Evolutionary conservation across 176 grass and related monocot species (phyloP), one percentile per base, ranked within the genome.

Genomic region (Miscanthus lutarioriparius): DNA sequence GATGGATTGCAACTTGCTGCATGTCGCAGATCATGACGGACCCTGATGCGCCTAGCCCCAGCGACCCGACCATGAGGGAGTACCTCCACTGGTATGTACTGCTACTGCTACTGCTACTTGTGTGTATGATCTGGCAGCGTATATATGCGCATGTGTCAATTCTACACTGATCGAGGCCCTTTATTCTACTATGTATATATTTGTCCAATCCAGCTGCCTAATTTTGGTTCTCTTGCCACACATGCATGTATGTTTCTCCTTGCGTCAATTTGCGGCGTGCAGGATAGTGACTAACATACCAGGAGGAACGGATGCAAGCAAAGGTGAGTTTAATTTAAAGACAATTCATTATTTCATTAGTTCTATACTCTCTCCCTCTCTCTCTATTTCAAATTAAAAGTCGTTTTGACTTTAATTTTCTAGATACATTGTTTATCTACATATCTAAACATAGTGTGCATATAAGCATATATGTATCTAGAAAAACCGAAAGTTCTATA

Each of bases 41-140:
- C 56, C 95, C 92, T 10, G 94, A 97, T 75, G 94, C 94, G 20
- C 94, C 92, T 8, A 94, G 94, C 62, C 94, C 94, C 16, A 97
- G 94, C 75, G 92, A 97, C 3, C 94, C 92, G 4, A 86, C 81
- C 39, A 90, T 92, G 92, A 83, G 88, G 36, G 95, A 97, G 83
- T 91, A 89, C 70, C 80, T 94, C 72, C 95, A 97, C 71, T 97
- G 83, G 87, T 89, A 76, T 6, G 66, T 51, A 10, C 23, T 1
- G 10, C 10, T 43, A 3, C 22, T 10, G 22, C 22, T 4, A 22
- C 59, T 5, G 15, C 15, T 53, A 19, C 15, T 2, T 53, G 5
- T 33, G 32, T 33, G 4, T 5, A 1, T 80, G 54, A 22, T 77
- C 37, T 85, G 41, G 58, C 62, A n/a, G n/a, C n/a, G n/a, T n/a